Evolutionary conservation across 306 rosid genomes (phyloP).

Genomic region (Gastrolobium villosum): DNA sequence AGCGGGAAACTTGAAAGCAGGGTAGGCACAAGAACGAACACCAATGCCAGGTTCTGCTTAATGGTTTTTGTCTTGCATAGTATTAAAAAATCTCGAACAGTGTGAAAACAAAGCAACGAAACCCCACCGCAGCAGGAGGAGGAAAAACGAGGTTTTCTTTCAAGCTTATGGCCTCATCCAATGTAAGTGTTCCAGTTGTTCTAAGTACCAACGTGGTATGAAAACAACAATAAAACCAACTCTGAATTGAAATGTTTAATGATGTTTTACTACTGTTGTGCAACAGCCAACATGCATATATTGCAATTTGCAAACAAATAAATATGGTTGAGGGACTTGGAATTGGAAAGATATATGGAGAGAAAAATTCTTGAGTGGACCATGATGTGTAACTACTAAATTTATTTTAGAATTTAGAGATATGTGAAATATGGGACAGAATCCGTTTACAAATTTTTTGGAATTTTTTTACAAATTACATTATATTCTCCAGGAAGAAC

Average conservation of each 20-base stretch:
- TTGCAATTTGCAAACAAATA: slow-evolving; percentile 26
- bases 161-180: slow-evolving; percentile 54
- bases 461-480: too few species aligned
- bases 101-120: slow-evolving; percentile 62
- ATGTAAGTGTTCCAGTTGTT: slow-evolving; percentile 51
- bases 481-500: too few species aligned
- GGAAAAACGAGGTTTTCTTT: slow-evolving; percentile 66
- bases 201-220: slow-evolving; percentile 45
- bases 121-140: slow-evolving; percentile 55
- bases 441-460: too few species aligned
- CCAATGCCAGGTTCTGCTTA: slow-evolving; percentile 49
- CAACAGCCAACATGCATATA: slow-evolving; percentile 15
- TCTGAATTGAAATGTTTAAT: slow-evolving; percentile 28
- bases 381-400: background rate
- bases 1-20: slow-evolving; percentile 76
- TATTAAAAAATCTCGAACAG: slow-evolving; percentile 49
- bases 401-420: slow-evolving; percentile 10
- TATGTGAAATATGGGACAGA: background rate
- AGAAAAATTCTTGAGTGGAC: slow-evolving; percentile 12
- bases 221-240: slow-evolving; percentile 47
- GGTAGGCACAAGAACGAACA: slow-evolving; percentile 49
- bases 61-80: slow-evolving; percentile 30
- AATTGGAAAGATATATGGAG: slow-evolving; percentile 18
- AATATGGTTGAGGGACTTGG: slow-evolving; percentile 40
- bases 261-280: slow-evolving; percentile 5